Base-by-base conservation (phyloP, 345 rosid species). In the Eutrema yunnanense region DNA sequence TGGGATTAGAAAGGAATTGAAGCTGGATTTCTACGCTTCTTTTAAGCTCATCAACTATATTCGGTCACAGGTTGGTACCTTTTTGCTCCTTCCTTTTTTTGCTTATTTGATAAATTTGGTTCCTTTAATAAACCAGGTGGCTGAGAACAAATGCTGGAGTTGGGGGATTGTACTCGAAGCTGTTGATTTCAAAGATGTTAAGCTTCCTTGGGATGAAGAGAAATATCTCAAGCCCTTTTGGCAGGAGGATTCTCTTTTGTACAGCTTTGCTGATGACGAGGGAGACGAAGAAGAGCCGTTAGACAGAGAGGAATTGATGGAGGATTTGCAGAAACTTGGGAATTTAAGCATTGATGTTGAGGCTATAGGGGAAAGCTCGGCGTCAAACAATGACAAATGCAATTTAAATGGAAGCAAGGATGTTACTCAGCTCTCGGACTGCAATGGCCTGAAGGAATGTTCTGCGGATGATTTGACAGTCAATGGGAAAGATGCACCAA, bases 21-120 rank as follows among this genome's bases (percentile, higher is more conserved):
- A 78, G 30, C 81, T 94, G 87, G 86, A 89, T 81, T 89, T 91
- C 73, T 94, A 94, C 54, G 74, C 80, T 58, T 85, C 85, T 1
- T 83, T 94, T 62, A 94, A 88, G 88, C 93, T 94, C 78, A 83
- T 94, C 80, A 94, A 91, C 81, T 92, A 86, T 72, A 81, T 88
- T 46, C 86, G 98, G 38, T 90, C 86, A 65, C 88, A 84, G 89
- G 98, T 90, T 77, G 19, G 79, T 38, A 8, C 1, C 11, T 48
- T 22, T 67, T 9, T 30, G 22, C 44, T 11, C 27, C 27, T 13
- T 11, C 22, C 37, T 8, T 59, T 40, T 46, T 38, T 44, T 14
- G 8, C 16, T 37, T 58, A 3, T 22, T 74, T 65, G 10, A 27
- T 32, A 22, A 41, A 49, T 19, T 57, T 69, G 16, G 22, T 69